Evolutionary conservation across 805 yeast genomes (phyloP), one percentile per base, ranked within the genome.

Genomic region (Metschnikowia vanudenii): DNA sequence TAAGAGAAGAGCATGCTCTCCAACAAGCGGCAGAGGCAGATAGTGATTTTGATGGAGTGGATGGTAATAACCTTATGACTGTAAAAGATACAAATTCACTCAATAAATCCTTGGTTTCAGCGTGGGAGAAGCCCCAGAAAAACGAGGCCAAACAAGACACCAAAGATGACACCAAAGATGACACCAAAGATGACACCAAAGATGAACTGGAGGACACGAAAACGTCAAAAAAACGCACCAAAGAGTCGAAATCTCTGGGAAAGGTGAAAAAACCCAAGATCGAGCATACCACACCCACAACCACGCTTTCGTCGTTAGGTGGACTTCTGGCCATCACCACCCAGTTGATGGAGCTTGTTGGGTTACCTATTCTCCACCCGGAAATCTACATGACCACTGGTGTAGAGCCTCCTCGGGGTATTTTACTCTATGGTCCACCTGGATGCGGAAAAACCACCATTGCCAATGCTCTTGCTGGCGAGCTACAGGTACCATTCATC

Each of bases 401-500:
- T 20, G 91, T 91, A 12, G 96, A 89, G 55, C 97, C 97, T 14
- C 96, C 98, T 16, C 75, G 97, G 20, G 98, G 98, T 36, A 87
- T 94, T 0, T 64, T 94, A 26, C 67, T 94, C n/a, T 96, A 91
- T 64, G 99, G 99, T 0, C 99, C 99, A 0, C 99, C 98, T 1
- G 99, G 99, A 13, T 94, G 99, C 73, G 99, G 99, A 63, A 94
- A 94, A 60, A 94, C 99, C 0, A 85, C 96, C 36, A 83, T 94
- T 44, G 99, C 99, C 3, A 90, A 90, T 64, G 97, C 98, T 0
- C 71, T 94, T 18, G 99, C 99, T 1, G 96, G 96, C 24, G 96
- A 92, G 60, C 74, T 94, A 28, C 86, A 89, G 55, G 96, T 94
- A 0, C 97, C 98, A 0, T 94, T 94, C 61, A 81, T 94, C 14